Evolutionary conservation across 2,329 filamentous ascomycete genomes (phyloP).

Genomic region (Colletotrichum limetticola): DNA sequence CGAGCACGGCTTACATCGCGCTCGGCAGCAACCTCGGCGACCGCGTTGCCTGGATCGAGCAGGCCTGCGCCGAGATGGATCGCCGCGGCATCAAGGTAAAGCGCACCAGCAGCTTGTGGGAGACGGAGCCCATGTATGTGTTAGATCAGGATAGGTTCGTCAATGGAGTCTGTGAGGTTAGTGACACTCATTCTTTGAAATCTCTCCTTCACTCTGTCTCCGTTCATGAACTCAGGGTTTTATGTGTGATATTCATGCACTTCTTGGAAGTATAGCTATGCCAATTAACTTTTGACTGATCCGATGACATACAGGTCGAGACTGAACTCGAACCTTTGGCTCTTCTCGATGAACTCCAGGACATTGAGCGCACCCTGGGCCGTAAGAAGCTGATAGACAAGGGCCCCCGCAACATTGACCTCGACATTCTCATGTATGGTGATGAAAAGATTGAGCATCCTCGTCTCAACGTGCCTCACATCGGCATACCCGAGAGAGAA

Average conservation of each 20-base stretch:
- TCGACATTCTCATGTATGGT: conserved; percentile 90
- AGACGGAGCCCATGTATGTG: conserved; percentile 98
- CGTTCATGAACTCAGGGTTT: background rate
- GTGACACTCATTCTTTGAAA: conserved; percentile 42
- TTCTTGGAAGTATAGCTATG: background rate
- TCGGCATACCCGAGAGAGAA: conserved; percentile 87
- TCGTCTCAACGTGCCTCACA: conserved; percentile 86
- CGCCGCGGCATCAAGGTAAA: conserved; percentile 76
- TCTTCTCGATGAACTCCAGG: conserved; percentile 83
- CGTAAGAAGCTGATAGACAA: conserved; percentile 90
- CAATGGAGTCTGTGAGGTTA: conserved; percentile 92
- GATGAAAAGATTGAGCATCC: conserved; percentile 72
- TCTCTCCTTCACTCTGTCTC: background rate
- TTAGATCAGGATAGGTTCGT: conserved; percentile 88
- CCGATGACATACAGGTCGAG: conserved; percentile 71
- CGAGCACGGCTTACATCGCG: conserved; percentile 78
- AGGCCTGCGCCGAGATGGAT: conserved; percentile 83
- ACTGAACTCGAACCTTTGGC: conserved; percentile 80
- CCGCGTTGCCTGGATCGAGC: conserved; percentile 85
- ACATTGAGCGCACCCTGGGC: conserved; percentile 83
- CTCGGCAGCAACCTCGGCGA: conserved; percentile 94
- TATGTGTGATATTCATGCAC: background rate
- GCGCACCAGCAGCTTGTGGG: conserved; percentile 89
- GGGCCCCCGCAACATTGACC: conserved; percentile 91
- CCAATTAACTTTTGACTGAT: conserved; percentile 17